Conservation (phyloP, 495 filamentous ascomycete species). For the Trichoderma asperelloides region DNA sequence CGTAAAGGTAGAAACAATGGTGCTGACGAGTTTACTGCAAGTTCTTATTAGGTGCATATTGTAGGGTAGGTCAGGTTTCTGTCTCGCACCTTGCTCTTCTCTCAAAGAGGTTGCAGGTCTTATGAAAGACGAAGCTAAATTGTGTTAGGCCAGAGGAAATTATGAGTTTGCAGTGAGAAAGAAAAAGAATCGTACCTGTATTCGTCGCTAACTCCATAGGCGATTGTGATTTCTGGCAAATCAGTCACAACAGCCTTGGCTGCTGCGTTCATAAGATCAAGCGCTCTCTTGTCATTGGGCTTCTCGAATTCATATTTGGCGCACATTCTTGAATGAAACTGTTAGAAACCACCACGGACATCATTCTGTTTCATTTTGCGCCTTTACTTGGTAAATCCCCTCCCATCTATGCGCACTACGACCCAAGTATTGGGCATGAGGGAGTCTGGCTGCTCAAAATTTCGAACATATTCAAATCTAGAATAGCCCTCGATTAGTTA, state of each 20-base stretch:
- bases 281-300: conserved; percentile 80
- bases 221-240: conserved; percentile 73
- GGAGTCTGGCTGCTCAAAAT: conserved; percentile 71
- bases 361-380: background rate
- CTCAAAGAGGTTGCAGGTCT: conserved; percentile 72
- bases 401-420: conserved; percentile 83
- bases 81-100: conserved; percentile 63
- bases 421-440: conserved; percentile 90
- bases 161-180: background rate
- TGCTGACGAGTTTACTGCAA: conserved; percentile 75
- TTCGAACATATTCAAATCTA: conserved; percentile 85
- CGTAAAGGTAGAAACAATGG: conserved; percentile 88
- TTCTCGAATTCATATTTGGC: conserved; percentile 77
- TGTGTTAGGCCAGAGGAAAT: background rate
- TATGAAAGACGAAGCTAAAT: conserved; percentile 78
- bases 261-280: conserved; percentile 91
- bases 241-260: conserved; percentile 76
- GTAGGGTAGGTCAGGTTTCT: background rate
- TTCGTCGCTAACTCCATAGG: conserved; percentile 91
- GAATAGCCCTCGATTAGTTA: background rate
- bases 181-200: conserved; percentile 51
- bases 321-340: conserved; percentile 49
- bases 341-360: background rate
- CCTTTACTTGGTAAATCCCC: conserved; percentile 77
- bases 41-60: conserved; percentile 8